These are phyloP conservation scores for Penicillium taxi DNA, from an alignment of 495 filamentous ascomycete species.

Conservation along the genomic window DNA sequence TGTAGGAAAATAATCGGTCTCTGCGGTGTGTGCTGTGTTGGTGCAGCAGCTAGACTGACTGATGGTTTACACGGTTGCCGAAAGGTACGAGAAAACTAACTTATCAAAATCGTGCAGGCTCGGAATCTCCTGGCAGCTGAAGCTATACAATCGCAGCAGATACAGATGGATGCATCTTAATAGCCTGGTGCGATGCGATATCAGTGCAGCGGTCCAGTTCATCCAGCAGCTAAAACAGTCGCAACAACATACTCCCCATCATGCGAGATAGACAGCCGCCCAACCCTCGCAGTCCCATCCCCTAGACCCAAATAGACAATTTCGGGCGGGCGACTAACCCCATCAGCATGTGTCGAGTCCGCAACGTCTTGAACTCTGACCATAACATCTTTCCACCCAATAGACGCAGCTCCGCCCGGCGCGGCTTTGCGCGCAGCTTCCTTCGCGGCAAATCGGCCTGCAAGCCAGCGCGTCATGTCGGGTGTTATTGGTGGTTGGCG, in stretches of 20 bases:
- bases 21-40: too few species aligned
- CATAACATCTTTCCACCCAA: constrained; percentile 35
- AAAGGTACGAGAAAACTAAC: too few species aligned
- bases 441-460: constrained; percentile 42
- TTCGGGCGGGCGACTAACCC: constrained; percentile 28
- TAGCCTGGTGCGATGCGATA: too few species aligned
- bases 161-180: too few species aligned
- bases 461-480: constrained; percentile 42
- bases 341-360: constrained; percentile 4
- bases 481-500: constrained; percentile 14
- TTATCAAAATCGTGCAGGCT: too few species aligned
- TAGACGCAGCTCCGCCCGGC: constrained; percentile 30
- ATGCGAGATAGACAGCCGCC: constrained; percentile 47
- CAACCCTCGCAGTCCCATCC: constrained; percentile 20
- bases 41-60: too few species aligned
- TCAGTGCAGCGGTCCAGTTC: too few species aligned
- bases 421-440: constrained; percentile 44
- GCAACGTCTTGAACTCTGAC: constrained; percentile 24
- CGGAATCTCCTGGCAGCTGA: too few species aligned
- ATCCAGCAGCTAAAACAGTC: constrained; percentile 39
- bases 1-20: too few species aligned
- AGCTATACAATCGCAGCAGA: too few species aligned
- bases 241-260: constrained; percentile 54
- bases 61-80: too few species aligned
- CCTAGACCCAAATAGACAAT: constrained; percentile 29